Evolutionary conservation across 2,329 filamentous ascomycete species (phyloP), one percentile per base, ranked within the genome.

Genomic region (Sclerotinia trifoliorum): DNA sequence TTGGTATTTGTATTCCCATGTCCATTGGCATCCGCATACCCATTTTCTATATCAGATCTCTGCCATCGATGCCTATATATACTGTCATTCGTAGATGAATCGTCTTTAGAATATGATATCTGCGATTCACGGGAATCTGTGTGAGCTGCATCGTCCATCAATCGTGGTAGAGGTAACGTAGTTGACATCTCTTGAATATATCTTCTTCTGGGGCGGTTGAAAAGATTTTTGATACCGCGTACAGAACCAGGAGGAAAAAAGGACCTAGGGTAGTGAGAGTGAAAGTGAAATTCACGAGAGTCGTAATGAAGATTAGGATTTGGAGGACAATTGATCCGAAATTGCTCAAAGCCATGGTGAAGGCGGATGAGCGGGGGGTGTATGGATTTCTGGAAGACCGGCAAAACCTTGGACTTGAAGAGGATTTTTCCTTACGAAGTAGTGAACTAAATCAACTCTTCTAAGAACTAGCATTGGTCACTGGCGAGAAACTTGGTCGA

Each of bases 261-360:
- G 83, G 81, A 69, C 84, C 83, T 65, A 83, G 80, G 70, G 82
- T 79, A 24, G 82, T 79, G 69, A 86, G 79, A 68, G 82, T 83
- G 70, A 83, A 81, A 74, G 81, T 81, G 74, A 85, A 82, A 75
- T 85, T 84, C 70, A 84, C 80, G 66, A 86, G 78, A 64, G 83
- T 84, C 52, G 82, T 83, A 71, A 86, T 78, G 74, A 86, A 86
- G 73, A 85, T 82, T 65, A 85, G 78, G 71, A 84, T 79, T 72
- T 84, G 79, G 63, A 85, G 78, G 70, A 85, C 75, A 46, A 84
- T 78, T n/a, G 83, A 81, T 61, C 83, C 83, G 35, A 86, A 75
- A 77, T 85, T 82, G 73, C 80, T 79, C 69, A 86, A 78, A 74
- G 84, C 81, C 84, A 86, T 86, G 70, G 62, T 69, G 44, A 49